phyloP scores from a whole-genome alignment of 805 yeast species.

The Cyberlindnera veronae region DNA sequence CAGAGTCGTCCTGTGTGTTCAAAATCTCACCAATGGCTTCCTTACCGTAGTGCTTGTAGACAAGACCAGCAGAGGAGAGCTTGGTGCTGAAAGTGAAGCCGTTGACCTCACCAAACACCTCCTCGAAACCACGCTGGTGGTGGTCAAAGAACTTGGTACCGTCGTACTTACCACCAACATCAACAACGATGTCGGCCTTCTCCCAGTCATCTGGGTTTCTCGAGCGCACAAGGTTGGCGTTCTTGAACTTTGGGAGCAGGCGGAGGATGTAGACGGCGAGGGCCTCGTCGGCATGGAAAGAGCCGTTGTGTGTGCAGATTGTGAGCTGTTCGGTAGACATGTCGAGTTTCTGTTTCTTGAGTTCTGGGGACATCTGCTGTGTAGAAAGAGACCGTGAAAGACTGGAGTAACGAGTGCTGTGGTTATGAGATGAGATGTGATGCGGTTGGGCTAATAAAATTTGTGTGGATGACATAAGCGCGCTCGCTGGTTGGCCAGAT shows the following conservation, averaged over 20 bases:
- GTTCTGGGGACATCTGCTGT: conserved; percentile 1
- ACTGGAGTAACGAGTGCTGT: too few relatives aligned
- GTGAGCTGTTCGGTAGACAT: conserved; percentile 36
- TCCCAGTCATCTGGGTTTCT: conserved; percentile 84
- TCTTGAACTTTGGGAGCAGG: conserved; percentile 61
- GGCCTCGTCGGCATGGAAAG: conserved; percentile 96
- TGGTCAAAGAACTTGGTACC: conserved; percentile 87
- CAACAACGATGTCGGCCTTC: conserved; percentile 85
- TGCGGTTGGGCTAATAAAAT: conserved; percentile 1
- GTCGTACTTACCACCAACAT: conserved; percentile 91
- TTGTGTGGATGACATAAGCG: conserved; percentile 11
- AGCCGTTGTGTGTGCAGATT: conserved; percentile 89
- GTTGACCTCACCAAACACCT: conserved; percentile 50
- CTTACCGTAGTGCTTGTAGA: conserved; percentile 82
- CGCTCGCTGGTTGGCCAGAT: conserved; percentile 7
- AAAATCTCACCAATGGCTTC: conserved; percentile 57
- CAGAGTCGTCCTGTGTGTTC: conserved; percentile 35
- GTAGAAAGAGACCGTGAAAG: too few relatives aligned
- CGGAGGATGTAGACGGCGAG: conserved; percentile 86
- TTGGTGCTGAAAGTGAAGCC: conserved; percentile 58
- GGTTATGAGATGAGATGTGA: too few relatives aligned
- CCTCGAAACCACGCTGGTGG: conserved; percentile 89
- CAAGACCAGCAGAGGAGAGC: conserved; percentile 89
- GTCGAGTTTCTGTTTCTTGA: conserved; percentile 29
- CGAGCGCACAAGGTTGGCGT: conserved; percentile 74